Evolutionary conservation across 2,329 filamentous ascomycete species (phyloP), one percentile per base, ranked within the genome.

Genomic region (Fusarium drepaniforme): DNA sequence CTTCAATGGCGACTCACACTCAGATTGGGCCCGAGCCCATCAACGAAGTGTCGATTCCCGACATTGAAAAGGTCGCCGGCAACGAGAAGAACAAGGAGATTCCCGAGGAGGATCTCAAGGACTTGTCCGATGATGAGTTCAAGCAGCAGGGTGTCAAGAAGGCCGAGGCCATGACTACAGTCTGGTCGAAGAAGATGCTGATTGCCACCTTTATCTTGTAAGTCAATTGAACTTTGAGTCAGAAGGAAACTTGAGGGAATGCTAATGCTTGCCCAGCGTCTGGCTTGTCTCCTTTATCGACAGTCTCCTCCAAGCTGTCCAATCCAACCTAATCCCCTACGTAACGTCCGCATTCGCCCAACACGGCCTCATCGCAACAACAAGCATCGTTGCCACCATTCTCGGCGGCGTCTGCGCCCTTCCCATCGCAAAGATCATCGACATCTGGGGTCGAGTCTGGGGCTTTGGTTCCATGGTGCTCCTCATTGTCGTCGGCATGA

Each of bases 291-390:
- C 78, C 37, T 85, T 86, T 65, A 78, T 83, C 68, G 83, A 84
- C 66, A 77, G 78, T 25, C 78, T 86, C 37, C 74, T 85, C 18
- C 74, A 80, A 15, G 79, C 80, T 37, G 79, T 85, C 65, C 81
- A 85, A 59, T 76, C 85, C 61, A 88, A 89, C 38, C 83, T 93
- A 58, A 87, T 88, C 18, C 88, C 90, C 38, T 93, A 91, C 82
- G 90, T 93, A 35, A 93, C 92, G 2, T 93, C 91, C 68, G 86
- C 88, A 4, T 94, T 93, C 78, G 85, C 85, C 44, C 86, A 87
- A 59, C 92, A 93, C 79, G 92, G 91, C 15, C 85, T 94, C 38
- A 86, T 93, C n/a, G 89, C 91, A 4, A 92, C 91, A 0, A 89
- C 93, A 51, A 84, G 89, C 61, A 90, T 93, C 30, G 87, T 93